phyloP scores from a whole-genome alignment of 139 green algal genomes.

The Haematococcus sp. region DNA sequence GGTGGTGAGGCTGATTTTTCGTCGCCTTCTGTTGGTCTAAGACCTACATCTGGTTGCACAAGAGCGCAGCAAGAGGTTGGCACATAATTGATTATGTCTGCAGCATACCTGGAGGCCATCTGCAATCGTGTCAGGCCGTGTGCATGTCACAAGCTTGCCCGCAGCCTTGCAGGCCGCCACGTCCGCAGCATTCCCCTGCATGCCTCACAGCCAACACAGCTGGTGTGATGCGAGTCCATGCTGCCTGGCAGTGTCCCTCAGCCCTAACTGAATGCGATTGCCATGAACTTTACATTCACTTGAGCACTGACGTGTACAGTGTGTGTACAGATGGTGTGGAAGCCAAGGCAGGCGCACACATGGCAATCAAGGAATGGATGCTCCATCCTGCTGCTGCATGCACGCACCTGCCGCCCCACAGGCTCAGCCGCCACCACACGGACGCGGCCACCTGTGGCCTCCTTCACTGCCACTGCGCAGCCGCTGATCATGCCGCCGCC shows the following conservation, averaged over 20 bases:
- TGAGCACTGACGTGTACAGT: neutral
- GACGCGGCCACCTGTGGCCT: slow-evolving; percentile 13
- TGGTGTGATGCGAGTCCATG: neutral
- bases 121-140: slow-evolving; percentile 70
- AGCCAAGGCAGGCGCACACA: too few species aligned
- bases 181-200: slow-evolving; percentile 44
- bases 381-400: neutral
- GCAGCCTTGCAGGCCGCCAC: slow-evolving; percentile 46
- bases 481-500: slow-evolving; percentile 77
- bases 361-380: too few species aligned
- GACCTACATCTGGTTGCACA: too few species aligned
- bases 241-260: too few species aligned
- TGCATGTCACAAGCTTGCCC: slow-evolving; percentile 51
- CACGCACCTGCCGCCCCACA: slow-evolving; percentile 24
- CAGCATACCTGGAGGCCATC: slow-evolving; percentile 61
- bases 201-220: neutral
- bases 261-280: too few species aligned
- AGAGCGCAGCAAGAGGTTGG: too few species aligned
- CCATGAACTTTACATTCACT: neutral
- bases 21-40: too few species aligned
- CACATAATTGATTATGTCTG: too few species aligned
- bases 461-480: slow-evolving; percentile 64
- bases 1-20: slow-evolving; percentile 5
- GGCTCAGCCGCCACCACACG: slow-evolving; percentile 65
- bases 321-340: too few species aligned